Evolutionary conservation across 2,329 filamentous ascomycete genomes (phyloP).

Genomic region (Trichoderma breve): DNA sequence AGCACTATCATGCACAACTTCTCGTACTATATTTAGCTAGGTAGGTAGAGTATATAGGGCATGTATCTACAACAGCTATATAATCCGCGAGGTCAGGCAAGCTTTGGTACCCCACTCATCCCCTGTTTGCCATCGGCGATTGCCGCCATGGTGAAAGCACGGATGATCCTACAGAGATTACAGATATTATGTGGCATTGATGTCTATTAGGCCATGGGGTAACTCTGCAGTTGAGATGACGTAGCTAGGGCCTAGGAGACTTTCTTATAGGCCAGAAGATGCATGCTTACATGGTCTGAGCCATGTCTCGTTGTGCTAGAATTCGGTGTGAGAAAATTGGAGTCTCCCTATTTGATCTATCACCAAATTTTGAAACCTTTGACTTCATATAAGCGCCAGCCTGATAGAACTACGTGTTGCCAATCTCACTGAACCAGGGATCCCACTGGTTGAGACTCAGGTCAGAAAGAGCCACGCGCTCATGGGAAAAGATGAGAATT

Average conservation of each 20-base stretch:
- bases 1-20: not conserved
- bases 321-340: not conserved
- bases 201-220: not conserved
- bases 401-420: not conserved
- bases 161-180: not conserved
- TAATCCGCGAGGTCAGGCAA: not conserved
- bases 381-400: not conserved
- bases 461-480: too few relatives aligned
- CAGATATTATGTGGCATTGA: not conserved
- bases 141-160: not conserved
- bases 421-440: not conserved
- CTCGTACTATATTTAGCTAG: not conserved
- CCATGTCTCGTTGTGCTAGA: not conserved
- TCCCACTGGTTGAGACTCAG: not conserved
- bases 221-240: not conserved
- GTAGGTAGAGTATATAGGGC: not conserved
- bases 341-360: not conserved
- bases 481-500: not conserved
- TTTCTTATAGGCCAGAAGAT: not conserved
- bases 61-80: not conserved
- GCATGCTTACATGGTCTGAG: not conserved
- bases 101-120: not conserved
- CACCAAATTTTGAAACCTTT: not conserved
- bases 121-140: not conserved
- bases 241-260: not conserved